A percentile compares a stretch with the other conserved stretches of the same genome.
Conservation (phyloP, 805 yeast genomes). For the Zygoascus tannicola region DNA sequence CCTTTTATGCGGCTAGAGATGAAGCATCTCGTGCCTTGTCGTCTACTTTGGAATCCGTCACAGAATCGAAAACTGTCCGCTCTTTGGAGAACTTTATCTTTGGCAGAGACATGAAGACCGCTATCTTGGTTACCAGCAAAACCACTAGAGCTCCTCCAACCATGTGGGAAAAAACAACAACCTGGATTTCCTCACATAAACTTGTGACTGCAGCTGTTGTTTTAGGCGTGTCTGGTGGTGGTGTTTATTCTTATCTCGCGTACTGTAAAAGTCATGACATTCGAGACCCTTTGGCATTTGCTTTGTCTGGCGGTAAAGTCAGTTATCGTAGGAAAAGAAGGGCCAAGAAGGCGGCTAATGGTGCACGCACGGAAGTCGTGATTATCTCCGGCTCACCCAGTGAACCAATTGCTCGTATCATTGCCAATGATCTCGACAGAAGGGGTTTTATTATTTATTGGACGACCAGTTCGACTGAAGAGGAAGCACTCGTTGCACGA, state of each 20-base stretch:
- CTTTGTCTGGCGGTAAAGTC: not conserved
- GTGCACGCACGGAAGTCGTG: constrained; percentile 68
- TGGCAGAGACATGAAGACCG: constrained; percentile 3
- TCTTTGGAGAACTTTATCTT: constrained; percentile 9
- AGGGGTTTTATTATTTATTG: constrained; percentile 77
- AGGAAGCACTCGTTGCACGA: constrained; percentile 37
- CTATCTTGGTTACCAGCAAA: not conserved
- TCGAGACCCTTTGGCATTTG: constrained; percentile 6
- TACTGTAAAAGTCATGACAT: not conserved
- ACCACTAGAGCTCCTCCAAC: not conserved
- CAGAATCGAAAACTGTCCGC: constrained; percentile 14
- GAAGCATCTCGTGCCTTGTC: constrained; percentile 12
- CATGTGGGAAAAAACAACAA: constrained; percentile 9
- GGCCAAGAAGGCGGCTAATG: constrained; percentile 55
- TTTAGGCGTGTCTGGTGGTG: constrained; percentile 16
- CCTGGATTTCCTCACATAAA: constrained; percentile 23
- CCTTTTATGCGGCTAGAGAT: constrained; percentile 9
- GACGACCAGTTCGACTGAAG: constrained; percentile 53
- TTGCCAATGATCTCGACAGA: constrained; percentile 65
- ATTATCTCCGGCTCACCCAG: constrained; percentile 67
- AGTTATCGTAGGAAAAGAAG: constrained; percentile 31
- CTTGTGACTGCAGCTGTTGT: constrained; percentile 14
- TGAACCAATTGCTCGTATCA: constrained; percentile 59
- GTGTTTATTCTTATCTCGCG: constrained; percentile 14
- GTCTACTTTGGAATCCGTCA: constrained; percentile 9